Evolutionary conservation across 2,329 filamentous ascomycete species (phyloP), one percentile per base, ranked within the genome.

Genomic region (Phialophora verrucosa): DNA sequence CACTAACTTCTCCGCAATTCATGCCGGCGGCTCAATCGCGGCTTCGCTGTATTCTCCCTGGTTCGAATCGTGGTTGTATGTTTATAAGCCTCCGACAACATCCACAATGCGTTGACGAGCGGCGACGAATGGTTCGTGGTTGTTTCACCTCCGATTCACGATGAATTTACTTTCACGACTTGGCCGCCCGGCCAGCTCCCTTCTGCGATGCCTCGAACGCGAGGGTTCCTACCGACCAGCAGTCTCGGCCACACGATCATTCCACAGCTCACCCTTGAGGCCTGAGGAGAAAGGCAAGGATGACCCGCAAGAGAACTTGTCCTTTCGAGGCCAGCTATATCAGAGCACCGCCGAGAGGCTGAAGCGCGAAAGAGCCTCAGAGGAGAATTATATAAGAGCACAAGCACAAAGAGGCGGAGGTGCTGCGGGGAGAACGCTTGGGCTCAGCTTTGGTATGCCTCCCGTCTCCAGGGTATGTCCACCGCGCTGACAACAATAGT

Each of bases 281-380:
- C 32, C 6, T 23, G 56, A 65, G 32, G 62, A 65, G 25, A 65
- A 65, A 35, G 50, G 44, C 32, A 61, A 62, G n/a, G 60, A 58
- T 4, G 27, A 56, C n/a, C 35, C 23, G 29, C 63, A 64, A 49
- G 63, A 59, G 20, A 69, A 60, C 31, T 12, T 64, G 10, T 70
- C 68, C 6, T 89, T 89, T 78, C 84, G 86, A 73, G 81, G 82
- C 38, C 87, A 89, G 74, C 72, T 90, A 53, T 88, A 87, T 69
- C 84, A 88, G 73, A 88, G 85, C 70, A 88, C 87, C 14, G 78
- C 83, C 49, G 81, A 86, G 72, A 82, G 87, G 51, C 74, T 89
- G 67, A 79, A 85, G 74, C 81, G 83, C 58, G 87, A 89, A 72
- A 82, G 84, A 62, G 83, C 82, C 3, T 53, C 65, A 12, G 63